phyloP scores from a whole-genome alignment of 2,329 filamentous ascomycete genomes.

The Iodosphaeria phyllophila region DNA sequence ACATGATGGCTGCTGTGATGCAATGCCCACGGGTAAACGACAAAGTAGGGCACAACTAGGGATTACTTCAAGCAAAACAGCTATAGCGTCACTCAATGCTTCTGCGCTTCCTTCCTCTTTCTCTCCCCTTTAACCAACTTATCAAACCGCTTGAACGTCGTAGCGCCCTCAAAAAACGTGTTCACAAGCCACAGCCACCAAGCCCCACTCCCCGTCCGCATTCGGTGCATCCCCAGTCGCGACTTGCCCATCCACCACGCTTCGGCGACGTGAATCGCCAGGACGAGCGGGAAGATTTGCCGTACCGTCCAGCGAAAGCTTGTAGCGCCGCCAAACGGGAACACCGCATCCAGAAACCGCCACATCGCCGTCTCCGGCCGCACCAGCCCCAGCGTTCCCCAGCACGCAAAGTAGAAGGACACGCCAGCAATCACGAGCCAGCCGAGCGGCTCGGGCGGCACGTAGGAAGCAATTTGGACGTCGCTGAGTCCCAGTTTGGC shows the following conservation, averaged over 20 bases:
- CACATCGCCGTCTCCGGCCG: conserved; percentile 30
- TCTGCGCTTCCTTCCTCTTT: conserved; percentile 20
- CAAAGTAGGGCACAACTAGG: no score
- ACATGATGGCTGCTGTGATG: no score
- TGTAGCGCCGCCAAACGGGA: conserved; percentile 34
- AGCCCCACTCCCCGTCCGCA: conserved; percentile 22
- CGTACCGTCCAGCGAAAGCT: conserved; percentile 41
- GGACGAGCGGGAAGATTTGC: conserved; percentile 35
- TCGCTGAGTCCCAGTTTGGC: conserved; percentile 38
- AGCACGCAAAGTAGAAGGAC: conserved; percentile 31
- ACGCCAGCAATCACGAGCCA: conserved; percentile 34
- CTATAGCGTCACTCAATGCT: conserved; percentile 12
- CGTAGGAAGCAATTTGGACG: conserved; percentile 21
- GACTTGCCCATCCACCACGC: conserved; percentile 29
- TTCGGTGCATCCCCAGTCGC: conserved; percentile 26
- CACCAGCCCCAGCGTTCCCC: conserved; percentile 28
- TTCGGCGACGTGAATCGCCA: conserved; percentile 49
- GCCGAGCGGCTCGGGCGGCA: conserved; percentile 23
- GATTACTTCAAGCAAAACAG: no score
- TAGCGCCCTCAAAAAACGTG: conserved; percentile 34
- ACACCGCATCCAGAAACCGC: conserved; percentile 25
- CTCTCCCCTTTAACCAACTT: conserved; percentile 22
- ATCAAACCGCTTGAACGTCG: conserved; percentile 32
- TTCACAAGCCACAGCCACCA: conserved; percentile 37
- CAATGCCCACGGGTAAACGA: no score